phyloP scores from a whole-genome alignment of 306 rosid genomes.

The Hippophae tibetana region DNA sequence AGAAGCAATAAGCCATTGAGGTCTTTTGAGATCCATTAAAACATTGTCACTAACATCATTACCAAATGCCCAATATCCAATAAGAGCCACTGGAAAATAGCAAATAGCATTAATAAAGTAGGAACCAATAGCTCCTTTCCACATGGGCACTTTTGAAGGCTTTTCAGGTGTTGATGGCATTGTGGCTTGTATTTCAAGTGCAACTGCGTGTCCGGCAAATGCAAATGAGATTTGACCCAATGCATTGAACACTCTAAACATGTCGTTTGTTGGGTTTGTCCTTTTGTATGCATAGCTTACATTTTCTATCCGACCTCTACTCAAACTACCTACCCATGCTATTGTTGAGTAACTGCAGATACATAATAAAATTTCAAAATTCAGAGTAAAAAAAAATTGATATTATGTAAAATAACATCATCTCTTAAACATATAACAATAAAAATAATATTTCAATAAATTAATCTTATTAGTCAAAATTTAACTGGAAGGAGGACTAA shows the following conservation, averaged over 20 bases:
- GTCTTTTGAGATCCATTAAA: conserved; percentile 52
- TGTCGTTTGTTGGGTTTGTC: conserved; percentile 42
- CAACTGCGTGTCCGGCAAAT: conserved; percentile 92
- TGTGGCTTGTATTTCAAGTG: conserved; percentile 89
- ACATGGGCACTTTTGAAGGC: conserved; percentile 76
- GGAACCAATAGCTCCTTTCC: conserved; percentile 85
- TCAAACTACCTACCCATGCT: conserved; percentile 77
- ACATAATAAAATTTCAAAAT: background rate
- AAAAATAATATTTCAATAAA: too few species aligned
- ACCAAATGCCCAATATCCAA: conserved; percentile 89
- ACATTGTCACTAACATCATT: conserved; percentile 75
- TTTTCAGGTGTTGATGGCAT: conserved; percentile 80
- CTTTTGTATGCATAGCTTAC: conserved; percentile 73
- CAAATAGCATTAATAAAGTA: conserved; percentile 70
- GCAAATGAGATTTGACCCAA: conserved; percentile 84
- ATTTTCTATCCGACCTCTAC: conserved; percentile 43
- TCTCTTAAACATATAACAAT: too few species aligned
- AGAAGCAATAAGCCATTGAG: conserved; percentile 53
- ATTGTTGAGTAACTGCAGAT: conserved; percentile 74
- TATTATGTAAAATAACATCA: too few species aligned
- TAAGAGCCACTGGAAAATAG: conserved; percentile 83
- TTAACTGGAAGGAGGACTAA: too few species aligned
- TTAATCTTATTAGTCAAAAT: too few species aligned
- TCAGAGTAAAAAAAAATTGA: too few species aligned
- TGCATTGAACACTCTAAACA: conserved; percentile 73